phyloP scores from a whole-genome alignment of 768 basidiomycete genomes.

The Hypholoma sublateritium region DNA sequence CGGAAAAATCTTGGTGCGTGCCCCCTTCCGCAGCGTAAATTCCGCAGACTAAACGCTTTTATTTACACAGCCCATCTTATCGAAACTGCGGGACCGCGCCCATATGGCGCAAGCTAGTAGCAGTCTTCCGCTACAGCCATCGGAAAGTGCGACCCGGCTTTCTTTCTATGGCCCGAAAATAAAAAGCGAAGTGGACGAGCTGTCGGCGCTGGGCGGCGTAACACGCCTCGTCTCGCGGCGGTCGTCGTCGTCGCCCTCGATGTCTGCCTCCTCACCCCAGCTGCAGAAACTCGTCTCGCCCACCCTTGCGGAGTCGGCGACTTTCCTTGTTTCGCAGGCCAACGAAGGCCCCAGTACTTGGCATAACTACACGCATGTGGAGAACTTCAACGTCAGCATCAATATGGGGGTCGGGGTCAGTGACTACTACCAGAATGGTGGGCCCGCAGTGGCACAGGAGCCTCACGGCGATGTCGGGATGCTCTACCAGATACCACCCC shows the following conservation, averaged over 20 bases:
- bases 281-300: slow-evolving; percentile 47
- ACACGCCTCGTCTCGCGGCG: slow-evolving; percentile 60
- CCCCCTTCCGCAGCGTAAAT: not conserved
- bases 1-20: slow-evolving; percentile 56
- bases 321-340: slow-evolving; percentile 3
- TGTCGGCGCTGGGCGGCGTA: slow-evolving; percentile 61
- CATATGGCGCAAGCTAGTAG: slow-evolving; percentile 37
- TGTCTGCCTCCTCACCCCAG: slow-evolving; percentile 40
- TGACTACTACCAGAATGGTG: slow-evolving; percentile 7
- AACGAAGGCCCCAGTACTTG: slow-evolving; percentile 17
- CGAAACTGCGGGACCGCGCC: slow-evolving; percentile 55
- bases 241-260: slow-evolving; percentile 45
- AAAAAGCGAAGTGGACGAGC: slow-evolving; percentile 62
- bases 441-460: slow-evolving; percentile 12
- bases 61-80: slow-evolving; percentile 54
- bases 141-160: slow-evolving; percentile 25
- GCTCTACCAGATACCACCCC: slow-evolving; percentile 19
- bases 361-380: slow-evolving; percentile 34
- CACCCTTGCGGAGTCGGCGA: slow-evolving; percentile 17
- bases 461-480: slow-evolving; percentile 18
- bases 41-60: not conserved
- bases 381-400: slow-evolving; percentile 33
- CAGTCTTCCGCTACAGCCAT: slow-evolving; percentile 17
- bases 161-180: slow-evolving; percentile 39
- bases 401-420: slow-evolving; percentile 21